Base-by-base conservation (phyloP, 2,329 filamentous ascomycete species). In the Claviceps fusiformis region DNA sequence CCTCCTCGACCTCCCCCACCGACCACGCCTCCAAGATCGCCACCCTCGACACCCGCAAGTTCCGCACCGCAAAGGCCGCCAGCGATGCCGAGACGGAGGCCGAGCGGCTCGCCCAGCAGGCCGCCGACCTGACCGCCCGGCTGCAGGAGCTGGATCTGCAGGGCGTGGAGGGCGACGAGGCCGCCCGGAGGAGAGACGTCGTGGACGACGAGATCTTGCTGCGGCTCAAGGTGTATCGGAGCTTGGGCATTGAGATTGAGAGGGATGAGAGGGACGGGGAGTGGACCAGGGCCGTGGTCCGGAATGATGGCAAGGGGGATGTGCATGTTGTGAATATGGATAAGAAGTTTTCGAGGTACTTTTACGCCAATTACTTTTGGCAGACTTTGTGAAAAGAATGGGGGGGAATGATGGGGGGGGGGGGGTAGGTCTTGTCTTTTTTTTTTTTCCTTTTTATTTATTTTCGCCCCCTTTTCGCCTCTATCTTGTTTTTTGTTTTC, bases 281-380 rank as follows among this genome's bases (percentile, higher is more conserved):
- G 67, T 96, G 92, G 74, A 84, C 80, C 62, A 87, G 88, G 65
- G 92, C 91, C 1, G 80, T 95, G 19, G 85, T 97, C 61, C 77
- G 89, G 59, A 96, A 95, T 67, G 84, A 85, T 57, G 79, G 82
- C 60, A 92, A 90, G 73, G 91, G 90, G 9, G 91, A 97, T 67
- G 89, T 97, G 53, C 89, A 95, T 68, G 88, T 97, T 52, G 85
- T 98, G 58, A 95, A 95, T 65, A 84, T 98, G 68, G 91, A 97
- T 64, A 84, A 87, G 63, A 95, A 93, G 73, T 91, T 95, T 68
- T 92, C 88, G 56, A 80, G 85, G 59, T 92, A 87, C 68, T 96
- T 95, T 66, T 95, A 96, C 65, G 89, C 91, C 27, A 95, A 95
- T 64, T 95, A 95, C 68, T 95, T 97, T 66, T 98, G 93, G 93